phyloP scores from a whole-genome alignment of 73 alveolate species.

The Diophrys appendiculata region DNA sequence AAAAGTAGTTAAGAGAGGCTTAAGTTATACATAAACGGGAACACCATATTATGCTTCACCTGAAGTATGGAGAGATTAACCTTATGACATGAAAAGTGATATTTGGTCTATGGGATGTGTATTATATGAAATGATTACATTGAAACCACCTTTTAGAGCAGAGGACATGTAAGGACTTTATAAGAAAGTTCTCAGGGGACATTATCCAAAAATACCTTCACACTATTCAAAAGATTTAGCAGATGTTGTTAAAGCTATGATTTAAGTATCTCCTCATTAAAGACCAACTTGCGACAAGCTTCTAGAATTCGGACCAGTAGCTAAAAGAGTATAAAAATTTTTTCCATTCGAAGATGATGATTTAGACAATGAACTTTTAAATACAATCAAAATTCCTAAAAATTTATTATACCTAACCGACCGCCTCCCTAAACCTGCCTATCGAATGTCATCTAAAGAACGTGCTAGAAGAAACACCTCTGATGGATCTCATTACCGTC shows the following conservation, averaged over 20 bases:
- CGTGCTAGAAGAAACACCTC: constrained; percentile 26
- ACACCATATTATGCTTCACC: constrained; percentile 82
- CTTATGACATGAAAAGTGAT: constrained; percentile 89
- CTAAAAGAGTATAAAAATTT: not conserved
- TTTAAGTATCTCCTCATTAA: constrained; percentile 32
- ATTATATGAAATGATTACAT: constrained; percentile 84
- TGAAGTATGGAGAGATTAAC: constrained; percentile 84
- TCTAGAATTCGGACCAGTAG: not conserved
- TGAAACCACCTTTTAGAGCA: constrained; percentile 82
- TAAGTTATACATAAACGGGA: constrained; percentile 60
- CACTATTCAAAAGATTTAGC: constrained; percentile 19
- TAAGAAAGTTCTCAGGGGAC: constrained; percentile 67
- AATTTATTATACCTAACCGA: constrained; percentile 60
- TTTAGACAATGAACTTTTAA: constrained; percentile 51
- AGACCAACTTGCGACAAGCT: constrained; percentile 57
- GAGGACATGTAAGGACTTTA: constrained; percentile 79
- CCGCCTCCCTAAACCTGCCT: constrained; percentile 70
- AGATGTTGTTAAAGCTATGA: constrained; percentile 16
- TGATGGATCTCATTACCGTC: not conserved
- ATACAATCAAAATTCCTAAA: constrained; percentile 79
- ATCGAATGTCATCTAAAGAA: not conserved
- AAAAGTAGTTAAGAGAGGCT: constrained; percentile 63
- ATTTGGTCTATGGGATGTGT: constrained; percentile 96
- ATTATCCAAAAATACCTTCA: constrained; percentile 19
- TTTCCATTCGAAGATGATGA: constrained; percentile 26